Evolutionary conservation across 2,329 filamentous ascomycete genomes (phyloP).

Genomic region (Talaromyces pinophilus): DNA sequence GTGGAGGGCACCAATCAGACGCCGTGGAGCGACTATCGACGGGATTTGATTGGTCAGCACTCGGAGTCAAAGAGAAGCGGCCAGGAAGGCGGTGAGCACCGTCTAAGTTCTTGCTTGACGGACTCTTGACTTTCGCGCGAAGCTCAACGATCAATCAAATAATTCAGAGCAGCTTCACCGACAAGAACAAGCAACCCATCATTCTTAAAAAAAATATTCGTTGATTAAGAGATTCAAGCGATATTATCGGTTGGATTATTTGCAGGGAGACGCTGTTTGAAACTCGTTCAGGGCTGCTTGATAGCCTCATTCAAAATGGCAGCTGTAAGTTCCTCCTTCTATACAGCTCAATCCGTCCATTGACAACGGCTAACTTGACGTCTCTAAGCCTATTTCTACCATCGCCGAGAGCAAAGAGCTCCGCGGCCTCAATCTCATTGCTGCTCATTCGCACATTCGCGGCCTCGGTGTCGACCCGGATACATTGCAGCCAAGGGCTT

Average conservation of each 20-base stretch:
- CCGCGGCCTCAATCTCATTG: constrained; percentile 93
- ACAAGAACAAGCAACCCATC: not conserved
- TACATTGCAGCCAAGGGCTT: constrained; percentile 79
- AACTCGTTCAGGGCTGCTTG: not conserved
- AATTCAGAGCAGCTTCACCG: not conserved
- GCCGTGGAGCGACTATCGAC: not conserved
- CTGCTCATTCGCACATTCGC: constrained; percentile 96
- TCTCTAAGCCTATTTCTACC: constrained; percentile 66
- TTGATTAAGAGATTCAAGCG: no score
- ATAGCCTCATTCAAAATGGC: constrained; percentile 16
- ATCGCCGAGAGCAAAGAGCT: constrained; percentile 95
- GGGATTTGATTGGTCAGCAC: not conserved
- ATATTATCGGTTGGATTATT: not conserved
- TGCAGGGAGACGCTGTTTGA: no score
- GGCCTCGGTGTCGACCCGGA: constrained; percentile 91
- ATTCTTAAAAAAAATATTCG: not conserved
- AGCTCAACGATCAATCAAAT: constrained; percentile 2
- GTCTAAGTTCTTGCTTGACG: not conserved
- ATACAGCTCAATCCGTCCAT: not conserved
- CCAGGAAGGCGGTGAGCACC: constrained; percentile 20
- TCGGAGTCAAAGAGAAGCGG: not conserved
- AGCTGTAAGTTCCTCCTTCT: constrained; percentile 19
- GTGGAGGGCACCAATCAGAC: constrained; percentile 6
- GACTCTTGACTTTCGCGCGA: not conserved
- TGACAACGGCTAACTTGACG: not conserved